Evolutionary conservation across 352 stramenopile species (phyloP), one percentile per base, ranked within the genome.

Genomic region (Globisporangium carolinianum): DNA sequence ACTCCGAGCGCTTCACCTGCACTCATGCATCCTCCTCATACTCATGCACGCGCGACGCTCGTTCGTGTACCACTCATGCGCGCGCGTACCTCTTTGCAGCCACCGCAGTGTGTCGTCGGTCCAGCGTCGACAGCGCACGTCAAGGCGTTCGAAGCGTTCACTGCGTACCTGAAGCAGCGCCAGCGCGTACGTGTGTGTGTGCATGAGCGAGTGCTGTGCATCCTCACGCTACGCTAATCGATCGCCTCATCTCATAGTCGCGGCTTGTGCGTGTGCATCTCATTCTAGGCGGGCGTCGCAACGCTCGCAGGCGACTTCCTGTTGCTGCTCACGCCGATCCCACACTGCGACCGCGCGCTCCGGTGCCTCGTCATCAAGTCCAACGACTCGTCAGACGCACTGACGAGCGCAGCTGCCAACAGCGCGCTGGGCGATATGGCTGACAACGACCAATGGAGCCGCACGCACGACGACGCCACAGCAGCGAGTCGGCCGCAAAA

Each of bases 331-430:
- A 72, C 72, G 17, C 80, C 80, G 6, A 60, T 89, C 5, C 50
- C 65, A 6, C 63, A 74, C 17, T 62, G 66, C 32, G 62, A 79
- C 57, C 60, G 56, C 18, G 66, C 62, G 47, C 58, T 91, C 9
- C 72, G 75, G 14, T 89, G 78, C 51, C 57, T 87, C 24, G 68
- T 81, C 49, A 60, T 88, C 24, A 83, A 82, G 51, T 65, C 77
- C 2, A 73, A 66, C 46, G 36, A 62, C 5, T 68, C 53, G 3
- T 57, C 53, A 4, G 10, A 57, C 45, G n/a, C 7, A 36, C 14
- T 12, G 1, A n/a, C 6, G n/a, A 47, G 58, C 5, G 35, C 38
- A 5, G 58, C 58, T 7, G 55, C 45, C 2, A 32, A 32, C 24
- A 32, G 24, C 24, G 24, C 24, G 24, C 24, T 32, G 24, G 24